Evolutionary conservation across 768 basidiomycete genomes (phyloP).

Genomic region (Chlorophyllum brunneum): DNA sequence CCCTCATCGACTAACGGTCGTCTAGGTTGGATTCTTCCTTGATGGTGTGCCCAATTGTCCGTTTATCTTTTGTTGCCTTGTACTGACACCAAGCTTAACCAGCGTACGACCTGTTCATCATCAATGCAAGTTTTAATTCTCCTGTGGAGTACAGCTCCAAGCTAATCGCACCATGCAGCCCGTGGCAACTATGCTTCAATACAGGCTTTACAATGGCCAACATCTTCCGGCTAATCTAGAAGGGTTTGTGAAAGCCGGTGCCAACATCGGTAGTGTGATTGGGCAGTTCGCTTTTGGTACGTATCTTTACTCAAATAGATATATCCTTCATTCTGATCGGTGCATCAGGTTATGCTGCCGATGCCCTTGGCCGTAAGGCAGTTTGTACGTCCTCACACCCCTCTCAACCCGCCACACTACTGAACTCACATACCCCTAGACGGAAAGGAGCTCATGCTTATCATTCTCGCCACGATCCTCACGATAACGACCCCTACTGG

Average conservation of each 20-base stretch:
- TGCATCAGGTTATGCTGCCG: conserved; percentile 56
- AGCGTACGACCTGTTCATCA: conserved; percentile 73
- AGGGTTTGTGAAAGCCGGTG: conserved; percentile 60
- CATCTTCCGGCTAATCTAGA: conserved; percentile 50
- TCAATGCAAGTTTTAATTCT: conserved; percentile 43
- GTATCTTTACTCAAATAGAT: background rate
- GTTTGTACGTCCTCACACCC: conserved; percentile 39
- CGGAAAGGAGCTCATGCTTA: conserved; percentile 77
- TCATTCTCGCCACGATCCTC: conserved; percentile 74
- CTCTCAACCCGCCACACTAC: background rate
- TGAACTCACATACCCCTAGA: conserved; percentile 30
- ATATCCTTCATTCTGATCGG: background rate
- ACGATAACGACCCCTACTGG: conserved; percentile 65
- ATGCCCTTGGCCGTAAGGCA: conserved; percentile 64
- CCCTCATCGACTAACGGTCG: background rate
- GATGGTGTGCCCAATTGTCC: conserved; percentile 40
- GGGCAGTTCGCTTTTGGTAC: conserved; percentile 63
- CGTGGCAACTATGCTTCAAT: conserved; percentile 65
- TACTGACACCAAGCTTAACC: background rate
- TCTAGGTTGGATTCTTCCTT: conserved; percentile 65
- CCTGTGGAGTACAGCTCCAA: background rate
- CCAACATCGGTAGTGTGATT: conserved; percentile 72
- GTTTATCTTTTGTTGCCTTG: background rate
- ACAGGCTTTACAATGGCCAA: conserved; percentile 51
- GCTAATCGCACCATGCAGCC: conserved; percentile 33